Evolutionary conservation across 2,329 filamentous ascomycete species (phyloP).

Genomic region (Chaetomium sp.): DNA sequence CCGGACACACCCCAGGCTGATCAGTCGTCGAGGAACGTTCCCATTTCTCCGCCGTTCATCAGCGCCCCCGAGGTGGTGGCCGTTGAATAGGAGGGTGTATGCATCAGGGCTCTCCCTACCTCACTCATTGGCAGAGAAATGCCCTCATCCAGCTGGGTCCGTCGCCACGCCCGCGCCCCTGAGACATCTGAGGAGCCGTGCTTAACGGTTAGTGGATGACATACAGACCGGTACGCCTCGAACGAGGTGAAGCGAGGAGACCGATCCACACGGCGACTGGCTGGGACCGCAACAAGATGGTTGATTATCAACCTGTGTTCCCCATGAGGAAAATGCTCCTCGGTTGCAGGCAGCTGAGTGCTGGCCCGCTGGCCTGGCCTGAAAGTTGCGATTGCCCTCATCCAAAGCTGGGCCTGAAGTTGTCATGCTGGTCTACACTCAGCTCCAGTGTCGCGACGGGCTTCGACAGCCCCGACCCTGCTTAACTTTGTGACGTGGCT

Average conservation of each 20-base stretch:
- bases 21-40: conserved; percentile 6
- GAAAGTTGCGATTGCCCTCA: conserved; percentile 12
- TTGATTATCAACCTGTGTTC: neutral
- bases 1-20: conserved; percentile 3
- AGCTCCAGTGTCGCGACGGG: neutral
- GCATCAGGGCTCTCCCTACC: neutral
- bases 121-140: conserved; percentile 10
- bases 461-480: neutral
- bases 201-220: conserved; percentile 12
- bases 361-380: neutral
- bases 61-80: conserved; percentile 11
- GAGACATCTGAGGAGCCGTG: conserved; percentile 11
- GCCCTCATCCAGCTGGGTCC: neutral
- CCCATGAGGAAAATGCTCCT: conserved; percentile 17
- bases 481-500: conserved; percentile 23
- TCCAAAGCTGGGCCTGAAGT: neutral
- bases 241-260: neutral
- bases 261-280: neutral
- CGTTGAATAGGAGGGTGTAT: conserved; percentile 18
- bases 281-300: neutral
- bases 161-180: neutral
- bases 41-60: neutral
- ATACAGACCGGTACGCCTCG: neutral
- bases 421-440: neutral
- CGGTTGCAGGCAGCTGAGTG: conserved; percentile 13